These are phyloP conservation scores for Hyphodiscus hymeniophilus DNA, from an alignment of 495 filamentous ascomycete species.

Conservation along the genomic window DNA sequence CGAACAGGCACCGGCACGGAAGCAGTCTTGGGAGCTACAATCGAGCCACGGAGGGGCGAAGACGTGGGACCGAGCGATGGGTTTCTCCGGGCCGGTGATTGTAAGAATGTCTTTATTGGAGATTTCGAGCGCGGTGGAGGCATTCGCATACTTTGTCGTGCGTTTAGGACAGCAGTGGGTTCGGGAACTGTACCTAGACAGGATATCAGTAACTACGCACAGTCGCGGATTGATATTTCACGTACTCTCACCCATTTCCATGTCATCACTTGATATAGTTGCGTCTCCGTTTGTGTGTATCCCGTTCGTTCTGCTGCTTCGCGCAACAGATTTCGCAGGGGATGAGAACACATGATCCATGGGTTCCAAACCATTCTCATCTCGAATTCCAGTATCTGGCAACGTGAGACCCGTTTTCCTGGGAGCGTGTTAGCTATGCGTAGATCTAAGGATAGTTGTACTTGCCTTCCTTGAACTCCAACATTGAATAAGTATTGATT, in stretches of 20 bases:
- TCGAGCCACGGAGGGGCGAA: constrained; percentile 17
- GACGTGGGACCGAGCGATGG: constrained; percentile 21
- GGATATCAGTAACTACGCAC: constrained; percentile 8
- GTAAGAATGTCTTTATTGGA: constrained; percentile 24
- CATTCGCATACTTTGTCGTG: constrained; percentile 23
- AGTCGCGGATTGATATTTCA: not conserved
- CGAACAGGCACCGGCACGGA: constrained; percentile 10
- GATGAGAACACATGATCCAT: constrained; percentile 85
- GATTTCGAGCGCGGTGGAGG: constrained; percentile 29
- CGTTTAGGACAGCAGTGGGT: constrained; percentile 28
- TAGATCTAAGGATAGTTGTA: not conserved
- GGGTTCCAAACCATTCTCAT: constrained; percentile 87
- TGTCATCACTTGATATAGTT: constrained; percentile 20
- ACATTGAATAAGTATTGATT: constrained; percentile 39
- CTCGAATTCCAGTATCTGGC: constrained; percentile 69
- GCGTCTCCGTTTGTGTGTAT: constrained; percentile 7
- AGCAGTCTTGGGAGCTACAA: constrained; percentile 11
- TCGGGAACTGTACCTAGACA: constrained; percentile 39
- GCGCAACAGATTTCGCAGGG: constrained; percentile 51
- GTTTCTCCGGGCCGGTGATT: constrained; percentile 22
- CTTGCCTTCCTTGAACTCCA: constrained; percentile 42
- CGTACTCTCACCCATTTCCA: constrained; percentile 23
- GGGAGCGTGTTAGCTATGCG: not conserved
- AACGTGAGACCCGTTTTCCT: constrained; percentile 75
- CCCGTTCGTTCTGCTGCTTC: not conserved